Evolutionary conservation across 805 yeast genomes (phyloP).

Genomic region (Starmerella kuoi): DNA sequence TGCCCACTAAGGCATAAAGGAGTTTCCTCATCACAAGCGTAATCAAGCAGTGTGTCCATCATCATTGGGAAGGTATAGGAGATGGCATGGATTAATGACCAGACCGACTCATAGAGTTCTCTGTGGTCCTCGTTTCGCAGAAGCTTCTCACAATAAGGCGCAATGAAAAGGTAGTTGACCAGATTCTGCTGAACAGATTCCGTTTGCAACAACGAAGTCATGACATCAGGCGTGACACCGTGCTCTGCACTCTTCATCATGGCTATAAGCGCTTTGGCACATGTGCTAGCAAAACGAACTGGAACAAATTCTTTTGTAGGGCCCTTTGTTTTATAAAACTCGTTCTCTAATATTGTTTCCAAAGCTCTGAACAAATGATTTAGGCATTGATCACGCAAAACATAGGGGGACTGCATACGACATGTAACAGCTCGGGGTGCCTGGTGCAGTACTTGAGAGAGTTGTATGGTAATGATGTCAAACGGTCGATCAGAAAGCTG

Average conservation of each 20-base stretch:
- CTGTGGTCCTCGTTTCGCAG: not conserved
- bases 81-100: slow-evolving; percentile 6
- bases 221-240: not conserved
- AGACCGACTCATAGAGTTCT: slow-evolving; percentile 7
- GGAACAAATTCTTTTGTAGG: not conserved
- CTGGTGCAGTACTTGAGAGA: not conserved
- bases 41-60: not conserved
- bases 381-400: not conserved
- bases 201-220: not conserved
- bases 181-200: not conserved
- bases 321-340: not conserved
- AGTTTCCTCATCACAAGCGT: not conserved
- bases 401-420: not conserved
- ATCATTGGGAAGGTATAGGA: slow-evolving; percentile 10
- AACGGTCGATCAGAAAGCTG: not conserved
- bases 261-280: not conserved
- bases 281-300: not conserved
- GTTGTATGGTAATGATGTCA: not conserved
- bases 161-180: not conserved
- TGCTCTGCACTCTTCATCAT: not conserved
- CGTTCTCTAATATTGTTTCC: not conserved
- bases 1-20: slow-evolving; percentile 4
- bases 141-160: not conserved
- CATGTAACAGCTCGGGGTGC: not conserved
- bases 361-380: not conserved